Conservation (phyloP, 2,329 filamentous ascomycete genomes). For the Plectosphaerella cucumerina region DNA sequence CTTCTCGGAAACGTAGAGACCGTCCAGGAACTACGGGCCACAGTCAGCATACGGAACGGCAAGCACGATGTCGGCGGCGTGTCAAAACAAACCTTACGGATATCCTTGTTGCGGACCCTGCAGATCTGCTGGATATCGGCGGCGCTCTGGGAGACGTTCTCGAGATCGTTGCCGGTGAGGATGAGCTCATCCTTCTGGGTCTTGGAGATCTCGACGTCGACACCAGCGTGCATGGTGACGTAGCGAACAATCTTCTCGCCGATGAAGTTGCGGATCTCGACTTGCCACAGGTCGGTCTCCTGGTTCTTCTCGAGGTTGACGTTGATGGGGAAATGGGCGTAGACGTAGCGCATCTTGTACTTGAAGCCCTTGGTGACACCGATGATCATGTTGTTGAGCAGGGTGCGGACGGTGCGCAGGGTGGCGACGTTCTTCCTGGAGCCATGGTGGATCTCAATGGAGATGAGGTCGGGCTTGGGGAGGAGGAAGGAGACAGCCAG, state of each 20-base stretch:
- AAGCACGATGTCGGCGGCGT: neutral
- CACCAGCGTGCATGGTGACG: slow-evolving; percentile 83
- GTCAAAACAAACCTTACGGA: slow-evolving; percentile 74
- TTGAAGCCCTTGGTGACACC: slow-evolving; percentile 99
- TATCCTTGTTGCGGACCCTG: slow-evolving; percentile 99
- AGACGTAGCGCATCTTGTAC: slow-evolving; percentile 99
- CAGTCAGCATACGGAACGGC: slow-evolving; percentile 14
- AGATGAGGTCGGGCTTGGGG: slow-evolving; percentile 81
- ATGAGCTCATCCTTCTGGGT: slow-evolving; percentile 97
- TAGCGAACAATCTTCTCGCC: slow-evolving; percentile 98
- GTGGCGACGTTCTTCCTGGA: slow-evolving; percentile 96
- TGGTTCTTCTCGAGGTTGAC: slow-evolving; percentile 97
- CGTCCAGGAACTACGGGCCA: slow-evolving; percentile 83
- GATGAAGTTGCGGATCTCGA: slow-evolving; percentile 99
- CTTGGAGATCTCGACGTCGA: slow-evolving; percentile 85
- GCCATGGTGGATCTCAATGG: slow-evolving; percentile 98
- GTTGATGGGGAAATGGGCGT: slow-evolving; percentile 99
- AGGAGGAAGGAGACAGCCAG: slow-evolving; percentile 92
- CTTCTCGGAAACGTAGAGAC: slow-evolving; percentile 99
- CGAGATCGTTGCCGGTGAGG: slow-evolving; percentile 89
- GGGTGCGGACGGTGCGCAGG: slow-evolving; percentile 93
- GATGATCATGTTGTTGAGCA: slow-evolving; percentile 98
- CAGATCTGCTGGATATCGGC: slow-evolving; percentile 99
- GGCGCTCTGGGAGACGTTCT: slow-evolving; percentile 95
- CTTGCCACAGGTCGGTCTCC: slow-evolving; percentile 82